Conservation (phyloP, 805 yeast genomes). For the Metschnikowia chrysomelidarum region DNA sequence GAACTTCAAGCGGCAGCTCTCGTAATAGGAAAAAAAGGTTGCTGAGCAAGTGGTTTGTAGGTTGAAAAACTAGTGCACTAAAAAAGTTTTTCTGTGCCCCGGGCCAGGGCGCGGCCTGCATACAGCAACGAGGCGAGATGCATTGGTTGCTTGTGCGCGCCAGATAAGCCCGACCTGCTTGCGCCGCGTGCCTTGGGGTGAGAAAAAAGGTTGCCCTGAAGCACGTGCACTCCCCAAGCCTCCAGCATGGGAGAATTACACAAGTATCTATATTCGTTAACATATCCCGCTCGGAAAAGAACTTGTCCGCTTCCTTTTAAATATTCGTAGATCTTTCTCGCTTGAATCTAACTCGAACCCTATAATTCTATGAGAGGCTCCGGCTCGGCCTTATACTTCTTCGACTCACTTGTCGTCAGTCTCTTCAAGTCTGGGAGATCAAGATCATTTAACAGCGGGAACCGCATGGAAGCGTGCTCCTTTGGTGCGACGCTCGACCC, state of each 20-base stretch:
- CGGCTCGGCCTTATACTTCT: constrained; percentile 29
- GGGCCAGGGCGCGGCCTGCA: constrained; percentile 1
- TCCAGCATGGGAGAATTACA: too few species aligned
- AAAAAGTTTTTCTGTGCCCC: constrained; percentile 4
- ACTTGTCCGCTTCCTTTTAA: too few species aligned
- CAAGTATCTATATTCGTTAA: too few species aligned
- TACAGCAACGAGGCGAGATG: too few species aligned
- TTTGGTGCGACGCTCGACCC: constrained; percentile 3
- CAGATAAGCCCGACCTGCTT: too few species aligned
- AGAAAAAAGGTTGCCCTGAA: constrained; percentile 1
- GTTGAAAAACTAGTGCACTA: not conserved
- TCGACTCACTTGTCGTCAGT: constrained; percentile 7
- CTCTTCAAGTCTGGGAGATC: constrained; percentile 5
- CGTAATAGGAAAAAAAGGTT: constrained; percentile 26
- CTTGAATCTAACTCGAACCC: too few species aligned
- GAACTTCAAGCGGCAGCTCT: constrained; percentile 53
- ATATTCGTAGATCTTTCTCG: too few species aligned
- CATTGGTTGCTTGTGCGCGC: too few species aligned
- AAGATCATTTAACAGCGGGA: constrained; percentile 15
- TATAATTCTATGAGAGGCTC: constrained; percentile 43
- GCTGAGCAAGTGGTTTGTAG: constrained; percentile 4
- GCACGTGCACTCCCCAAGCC: constrained; percentile 1
- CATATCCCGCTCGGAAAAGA: too few species aligned
- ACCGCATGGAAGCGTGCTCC: constrained; percentile 17
- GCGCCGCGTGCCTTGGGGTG: constrained; percentile 1